Conservation (phyloP, 2,329 filamentous ascomycete genomes). For the Claviceps sp. region DNA sequence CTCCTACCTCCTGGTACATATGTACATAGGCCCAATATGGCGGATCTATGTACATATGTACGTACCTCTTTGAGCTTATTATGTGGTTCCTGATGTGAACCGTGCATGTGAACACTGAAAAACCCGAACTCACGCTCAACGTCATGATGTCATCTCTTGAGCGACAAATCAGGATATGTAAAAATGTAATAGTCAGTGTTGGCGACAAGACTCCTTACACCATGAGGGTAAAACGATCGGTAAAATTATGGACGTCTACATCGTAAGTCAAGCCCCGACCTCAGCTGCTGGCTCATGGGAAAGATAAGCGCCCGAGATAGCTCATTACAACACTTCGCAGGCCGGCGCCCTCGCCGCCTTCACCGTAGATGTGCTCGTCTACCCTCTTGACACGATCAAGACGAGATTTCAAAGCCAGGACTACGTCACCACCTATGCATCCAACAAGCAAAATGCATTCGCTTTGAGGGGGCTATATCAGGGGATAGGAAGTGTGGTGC, state of each 20-base stretch:
- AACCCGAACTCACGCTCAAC: background rate
- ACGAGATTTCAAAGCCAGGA: constrained; percentile 71
- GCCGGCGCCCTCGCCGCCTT: constrained; percentile 78
- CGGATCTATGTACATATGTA: too few relatives aligned
- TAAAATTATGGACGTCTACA: constrained; percentile 18
- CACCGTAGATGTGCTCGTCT: constrained; percentile 72
- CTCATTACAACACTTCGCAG: constrained; percentile 27
- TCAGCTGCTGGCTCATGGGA: too few relatives aligned
- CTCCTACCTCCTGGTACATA: too few relatives aligned
- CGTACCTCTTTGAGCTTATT: too few relatives aligned
- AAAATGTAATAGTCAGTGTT: background rate
- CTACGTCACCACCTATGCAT: constrained; percentile 53
- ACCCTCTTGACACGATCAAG: constrained; percentile 82
- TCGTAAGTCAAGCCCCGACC: constrained; percentile 10
- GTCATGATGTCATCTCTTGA: constrained; percentile 2
- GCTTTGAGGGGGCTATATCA: constrained; percentile 67
- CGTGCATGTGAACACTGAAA: too few relatives aligned
- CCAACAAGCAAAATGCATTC: constrained; percentile 39
- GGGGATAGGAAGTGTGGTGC: constrained; percentile 69
- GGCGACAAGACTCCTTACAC: too few relatives aligned
- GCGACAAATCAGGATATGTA: background rate
- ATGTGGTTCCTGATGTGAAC: too few relatives aligned
- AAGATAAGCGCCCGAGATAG: too few relatives aligned
- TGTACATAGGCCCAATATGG: too few relatives aligned
- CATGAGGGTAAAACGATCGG: background rate